A percentile compares a stretch with the other conserved stretches of the same genome.
These are phyloP conservation scores for Wickerhamiella lipophila DNA, from an alignment of 805 yeast species.

Conservation along the genomic window DNA sequence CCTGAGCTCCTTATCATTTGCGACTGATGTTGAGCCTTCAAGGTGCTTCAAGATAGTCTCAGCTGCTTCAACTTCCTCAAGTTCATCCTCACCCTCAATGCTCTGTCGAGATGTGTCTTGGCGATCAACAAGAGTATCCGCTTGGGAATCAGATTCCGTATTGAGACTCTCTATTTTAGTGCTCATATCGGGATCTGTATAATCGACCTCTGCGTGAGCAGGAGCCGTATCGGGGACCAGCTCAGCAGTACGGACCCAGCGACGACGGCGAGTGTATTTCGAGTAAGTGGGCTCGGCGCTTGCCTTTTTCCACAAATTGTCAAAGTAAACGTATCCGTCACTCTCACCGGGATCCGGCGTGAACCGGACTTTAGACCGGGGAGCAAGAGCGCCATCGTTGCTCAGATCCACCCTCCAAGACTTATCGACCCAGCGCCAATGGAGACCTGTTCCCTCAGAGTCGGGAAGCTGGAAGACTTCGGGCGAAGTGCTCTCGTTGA, in stretches of 20 bases:
- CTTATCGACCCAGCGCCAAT: conserved; percentile 92
- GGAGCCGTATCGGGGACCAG: conserved; percentile 32
- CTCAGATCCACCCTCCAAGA: conserved; percentile 85
- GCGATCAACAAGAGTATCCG: neutral
- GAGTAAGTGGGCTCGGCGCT: conserved; percentile 76
- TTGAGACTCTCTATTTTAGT: neutral
- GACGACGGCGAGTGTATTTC: conserved; percentile 83
- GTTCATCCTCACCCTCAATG: neutral
- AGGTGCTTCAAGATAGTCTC: neutral
- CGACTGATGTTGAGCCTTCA: neutral
- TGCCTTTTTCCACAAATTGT: conserved; percentile 90
- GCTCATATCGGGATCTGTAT: neutral
- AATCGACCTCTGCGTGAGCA: neutral
- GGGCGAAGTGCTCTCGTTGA: conserved; percentile 70
- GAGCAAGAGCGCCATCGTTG: conserved; percentile 71
- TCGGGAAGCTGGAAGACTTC: conserved; percentile 72
- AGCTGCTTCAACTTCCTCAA: neutral
- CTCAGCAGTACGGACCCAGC: conserved; percentile 95
- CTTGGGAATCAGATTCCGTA: neutral
- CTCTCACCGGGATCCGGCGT: conserved; percentile 47
- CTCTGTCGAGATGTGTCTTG: neutral
- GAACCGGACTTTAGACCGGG: conserved; percentile 37
- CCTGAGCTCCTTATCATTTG: neutral
- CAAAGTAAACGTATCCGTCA: conserved; percentile 81
- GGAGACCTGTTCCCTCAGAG: conserved; percentile 51